phyloP scores from a whole-genome alignment of 2,329 filamentous ascomycete genomes.

The Arthroderma uncinatum region DNA sequence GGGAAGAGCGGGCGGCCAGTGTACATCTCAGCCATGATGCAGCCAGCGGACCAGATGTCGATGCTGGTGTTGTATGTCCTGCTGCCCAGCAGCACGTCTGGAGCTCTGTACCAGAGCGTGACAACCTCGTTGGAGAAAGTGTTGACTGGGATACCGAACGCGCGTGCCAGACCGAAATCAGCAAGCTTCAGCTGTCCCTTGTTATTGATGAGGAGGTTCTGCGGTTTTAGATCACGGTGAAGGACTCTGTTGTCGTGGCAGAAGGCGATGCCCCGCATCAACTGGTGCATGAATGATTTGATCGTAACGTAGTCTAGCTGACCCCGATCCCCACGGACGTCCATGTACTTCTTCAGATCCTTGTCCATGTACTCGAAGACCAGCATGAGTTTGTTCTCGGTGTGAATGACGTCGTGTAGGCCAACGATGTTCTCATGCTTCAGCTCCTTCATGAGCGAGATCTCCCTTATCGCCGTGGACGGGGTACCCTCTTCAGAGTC shows the following conservation, averaged over 20 bases:
- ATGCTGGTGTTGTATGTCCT: conserved; percentile 99
- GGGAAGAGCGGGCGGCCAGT: conserved; percentile 91
- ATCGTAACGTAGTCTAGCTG: conserved; percentile 81
- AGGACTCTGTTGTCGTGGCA: conserved; percentile 96
- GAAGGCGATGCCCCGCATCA: conserved; percentile 90
- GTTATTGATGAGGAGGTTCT: conserved; percentile 90
- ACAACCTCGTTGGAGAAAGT: conserved; percentile 98
- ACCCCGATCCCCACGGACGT: conserved; percentile 77
- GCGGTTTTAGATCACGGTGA: conserved; percentile 89
- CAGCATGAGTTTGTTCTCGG: conserved; percentile 98
- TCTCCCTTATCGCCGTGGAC: conserved; percentile 93
- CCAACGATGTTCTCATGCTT: conserved; percentile 98
- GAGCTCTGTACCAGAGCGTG: conserved; percentile 93
- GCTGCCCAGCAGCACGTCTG: conserved; percentile 85
- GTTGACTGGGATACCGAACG: conserved; percentile 94
- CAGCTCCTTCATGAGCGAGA: conserved; percentile 97
- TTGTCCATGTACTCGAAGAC: conserved; percentile 99
- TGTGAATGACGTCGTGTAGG: conserved; percentile 97
- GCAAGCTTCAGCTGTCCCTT: conserved; percentile 85
- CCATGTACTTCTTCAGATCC: conserved; percentile 98
- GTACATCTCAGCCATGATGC: conserved; percentile 99
- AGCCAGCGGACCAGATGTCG: conserved; percentile 97
- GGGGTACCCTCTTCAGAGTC: conserved; percentile 97
- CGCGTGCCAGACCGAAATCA: conserved; percentile 86
- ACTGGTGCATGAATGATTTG: conserved; percentile 98